Evolutionary conservation across 1,284 basidiomycete species (phyloP).

Genomic region (Ceratobasidium sp.): DNA sequence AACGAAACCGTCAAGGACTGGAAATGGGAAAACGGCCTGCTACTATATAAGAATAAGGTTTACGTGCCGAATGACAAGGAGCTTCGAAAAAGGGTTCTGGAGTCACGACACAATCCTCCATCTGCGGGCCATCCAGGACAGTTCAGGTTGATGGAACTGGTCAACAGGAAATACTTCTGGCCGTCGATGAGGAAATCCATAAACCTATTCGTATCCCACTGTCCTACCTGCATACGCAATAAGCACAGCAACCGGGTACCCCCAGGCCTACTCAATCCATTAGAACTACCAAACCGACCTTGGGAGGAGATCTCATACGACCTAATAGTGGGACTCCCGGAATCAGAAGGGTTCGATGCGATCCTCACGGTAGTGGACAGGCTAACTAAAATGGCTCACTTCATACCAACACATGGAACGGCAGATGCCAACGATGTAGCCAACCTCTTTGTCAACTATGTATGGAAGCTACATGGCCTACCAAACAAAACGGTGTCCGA

Average conservation of each 20-base stretch:
- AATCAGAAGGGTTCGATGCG: no score
- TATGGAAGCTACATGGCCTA: slow-evolving; percentile 26
- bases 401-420: no score
- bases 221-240: slow-evolving; percentile 24
- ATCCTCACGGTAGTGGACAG: no score
- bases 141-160: slow-evolving; percentile 44
- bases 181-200: background rate
- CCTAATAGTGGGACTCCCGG: no score
- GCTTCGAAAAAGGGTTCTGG: background rate
- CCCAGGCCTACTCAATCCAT: no score
- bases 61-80: background rate
- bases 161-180: background rate
- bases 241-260: slow-evolving; percentile 13
- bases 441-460: slow-evolving; percentile 3
- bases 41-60: background rate
- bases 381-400: no score
- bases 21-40: no score
- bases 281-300: no score
- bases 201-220: slow-evolving; percentile 19
- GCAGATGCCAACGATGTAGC: background rate
- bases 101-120: slow-evolving; percentile 1
- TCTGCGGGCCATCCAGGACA: slow-evolving; percentile 8
- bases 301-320: no score
- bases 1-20: no score
- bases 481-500: slow-evolving; percentile 11